Conservation (phyloP, 306 rosid species). For the Prosopis cineraria region DNA sequence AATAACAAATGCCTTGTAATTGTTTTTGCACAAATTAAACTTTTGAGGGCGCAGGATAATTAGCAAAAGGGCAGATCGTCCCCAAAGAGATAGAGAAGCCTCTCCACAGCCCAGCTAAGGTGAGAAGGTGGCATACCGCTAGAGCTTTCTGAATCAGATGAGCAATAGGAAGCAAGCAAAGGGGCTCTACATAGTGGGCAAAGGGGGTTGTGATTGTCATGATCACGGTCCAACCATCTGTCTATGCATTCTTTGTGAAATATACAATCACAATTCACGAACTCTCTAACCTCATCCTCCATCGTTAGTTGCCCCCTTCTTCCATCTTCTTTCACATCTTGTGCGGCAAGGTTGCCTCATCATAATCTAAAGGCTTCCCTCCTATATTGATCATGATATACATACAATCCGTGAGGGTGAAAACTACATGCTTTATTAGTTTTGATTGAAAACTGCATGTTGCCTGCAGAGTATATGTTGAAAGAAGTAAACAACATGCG, state of each 20-base stretch:
- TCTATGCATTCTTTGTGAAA: conserved; percentile 84
- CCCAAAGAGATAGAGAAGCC: conserved; percentile 83
- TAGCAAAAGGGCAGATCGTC: conserved; percentile 59
- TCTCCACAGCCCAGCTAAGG: conserved; percentile 89
- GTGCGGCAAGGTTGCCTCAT: no score
- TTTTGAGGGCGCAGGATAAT: not conserved
- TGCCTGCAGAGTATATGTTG: no score
- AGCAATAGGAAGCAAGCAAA: conserved; percentile 38
- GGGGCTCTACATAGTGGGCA: conserved; percentile 87
- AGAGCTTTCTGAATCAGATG: conserved; percentile 41
- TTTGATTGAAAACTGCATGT: no score
- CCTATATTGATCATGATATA: no score
- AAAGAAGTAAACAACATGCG: no score
- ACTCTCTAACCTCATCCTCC: conserved; percentile 68
- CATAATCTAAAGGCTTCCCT: no score
- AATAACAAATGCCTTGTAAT: conserved; percentile 35
- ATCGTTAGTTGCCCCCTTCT: no score
- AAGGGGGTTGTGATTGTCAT: conserved; percentile 47
- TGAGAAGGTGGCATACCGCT: conserved; percentile 42
- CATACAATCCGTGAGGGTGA: no score
- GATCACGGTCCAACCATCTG: conserved; percentile 64
- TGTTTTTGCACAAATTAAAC: not conserved
- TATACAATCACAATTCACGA: conserved; percentile 73
- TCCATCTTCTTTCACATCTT: no score
- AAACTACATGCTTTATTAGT: no score